These are phyloP conservation scores for Nannochloropsis gaditana DNA, from an alignment of 108 stramenopile genomes.

Conservation along the genomic window DNA sequence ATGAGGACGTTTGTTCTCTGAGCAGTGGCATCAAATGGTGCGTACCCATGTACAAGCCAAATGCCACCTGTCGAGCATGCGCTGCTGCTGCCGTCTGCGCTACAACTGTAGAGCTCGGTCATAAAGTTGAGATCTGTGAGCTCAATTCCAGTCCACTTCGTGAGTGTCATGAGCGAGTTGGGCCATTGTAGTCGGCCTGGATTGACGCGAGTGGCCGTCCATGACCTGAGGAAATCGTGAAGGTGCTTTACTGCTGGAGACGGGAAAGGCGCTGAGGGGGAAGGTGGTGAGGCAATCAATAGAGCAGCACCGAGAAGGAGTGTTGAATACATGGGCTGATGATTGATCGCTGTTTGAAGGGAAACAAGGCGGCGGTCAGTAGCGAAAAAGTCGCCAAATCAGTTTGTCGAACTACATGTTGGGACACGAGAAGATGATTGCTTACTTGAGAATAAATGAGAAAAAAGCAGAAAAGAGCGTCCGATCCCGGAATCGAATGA, in stretches of 20 bases:
- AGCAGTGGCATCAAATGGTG: not conserved
- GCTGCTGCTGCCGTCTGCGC: not conserved
- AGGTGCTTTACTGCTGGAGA: not conserved
- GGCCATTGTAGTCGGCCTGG: not conserved
- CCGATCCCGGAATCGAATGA: too few species aligned
- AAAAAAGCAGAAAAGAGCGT: too few species aligned
- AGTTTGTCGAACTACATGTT: too few species aligned
- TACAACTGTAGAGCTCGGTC: not conserved
- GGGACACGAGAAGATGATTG: too few species aligned
- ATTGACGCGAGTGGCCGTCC: not conserved
- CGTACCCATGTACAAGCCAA: not conserved
- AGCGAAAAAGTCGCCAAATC: too few species aligned
- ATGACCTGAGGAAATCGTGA: not conserved
- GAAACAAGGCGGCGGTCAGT: too few species aligned
- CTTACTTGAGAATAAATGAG: too few species aligned
- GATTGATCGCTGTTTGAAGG: too few species aligned
- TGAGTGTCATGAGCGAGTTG: not conserved
- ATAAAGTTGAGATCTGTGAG: slow-evolving; percentile 9
- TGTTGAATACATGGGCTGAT: not conserved
- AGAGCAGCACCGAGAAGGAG: not conserved
- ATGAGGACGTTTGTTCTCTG: not conserved
- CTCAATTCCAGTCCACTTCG: not conserved
- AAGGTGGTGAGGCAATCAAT: not conserved
- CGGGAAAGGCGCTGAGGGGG: not conserved
- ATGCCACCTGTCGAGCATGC: not conserved